Evolutionary conservation across 2,329 filamentous ascomycete genomes (phyloP).

Genomic region (Xylariaceae sp.): DNA sequence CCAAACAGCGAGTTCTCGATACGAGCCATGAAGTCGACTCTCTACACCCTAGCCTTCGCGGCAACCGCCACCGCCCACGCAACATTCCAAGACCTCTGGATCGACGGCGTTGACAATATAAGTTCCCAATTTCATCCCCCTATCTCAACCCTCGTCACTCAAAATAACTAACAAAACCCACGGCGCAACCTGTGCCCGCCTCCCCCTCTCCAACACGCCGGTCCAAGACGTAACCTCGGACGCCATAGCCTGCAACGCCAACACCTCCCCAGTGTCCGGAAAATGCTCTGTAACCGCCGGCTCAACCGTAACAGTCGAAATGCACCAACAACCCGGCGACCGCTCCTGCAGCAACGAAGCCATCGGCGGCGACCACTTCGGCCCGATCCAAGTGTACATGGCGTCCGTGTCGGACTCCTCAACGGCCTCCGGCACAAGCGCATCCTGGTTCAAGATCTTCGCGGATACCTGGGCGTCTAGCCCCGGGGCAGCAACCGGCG

Average conservation of each 20-base stretch:
- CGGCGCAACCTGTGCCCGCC: conserved; percentile 42
- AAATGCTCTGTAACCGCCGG: conserved; percentile 46
- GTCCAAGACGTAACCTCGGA: conserved; percentile 40
- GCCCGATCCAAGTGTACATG: conserved; percentile 40
- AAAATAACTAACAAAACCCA: too few relatives aligned
- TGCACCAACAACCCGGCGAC: conserved; percentile 42
- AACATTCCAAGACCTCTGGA: conserved; percentile 48
- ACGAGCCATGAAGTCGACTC: conserved; percentile 38
- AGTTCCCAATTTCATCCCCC: conserved; percentile 6
- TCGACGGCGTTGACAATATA: conserved; percentile 39
- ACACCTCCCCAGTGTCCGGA: conserved; percentile 31
- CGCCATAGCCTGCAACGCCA: conserved; percentile 41
- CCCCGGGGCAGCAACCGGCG: conserved; percentile 33
- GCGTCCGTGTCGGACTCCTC: conserved; percentile 37
- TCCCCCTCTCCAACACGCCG: conserved; percentile 47
- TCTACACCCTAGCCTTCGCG: conserved; percentile 32
- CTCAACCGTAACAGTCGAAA: conserved; percentile 49
- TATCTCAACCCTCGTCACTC: too few relatives aligned
- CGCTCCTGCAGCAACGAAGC: conserved; percentile 38
- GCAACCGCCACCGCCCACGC: conserved; percentile 42
- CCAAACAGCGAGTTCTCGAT: too few relatives aligned
- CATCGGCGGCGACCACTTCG: conserved; percentile 41
- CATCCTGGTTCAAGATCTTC: conserved; percentile 43
- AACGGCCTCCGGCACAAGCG: conserved; percentile 28
- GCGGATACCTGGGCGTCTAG: conserved; percentile 39